These are phyloP conservation scores for Pseudophaeomoniella oleicola DNA, from an alignment of 2,329 filamentous ascomycete genomes.

Conservation along the genomic window DNA sequence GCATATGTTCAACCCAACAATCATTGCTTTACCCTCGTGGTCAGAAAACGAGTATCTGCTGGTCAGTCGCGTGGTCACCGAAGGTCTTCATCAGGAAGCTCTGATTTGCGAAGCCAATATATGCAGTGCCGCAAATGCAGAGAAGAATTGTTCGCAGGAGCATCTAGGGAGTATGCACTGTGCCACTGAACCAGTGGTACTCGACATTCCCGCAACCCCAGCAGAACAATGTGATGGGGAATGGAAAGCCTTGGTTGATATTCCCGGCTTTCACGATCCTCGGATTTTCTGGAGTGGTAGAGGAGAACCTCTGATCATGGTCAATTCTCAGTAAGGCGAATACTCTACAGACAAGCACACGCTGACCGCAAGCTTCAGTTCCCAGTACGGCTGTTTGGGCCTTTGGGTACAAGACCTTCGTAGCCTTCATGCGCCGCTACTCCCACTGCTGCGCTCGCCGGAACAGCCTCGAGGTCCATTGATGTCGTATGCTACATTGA, in stretches of 20 bases:
- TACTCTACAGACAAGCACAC: neutral
- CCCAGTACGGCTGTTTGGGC: conserved; percentile 18
- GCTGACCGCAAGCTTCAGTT: conserved; percentile 7
- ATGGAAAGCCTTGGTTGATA: conserved; percentile 19
- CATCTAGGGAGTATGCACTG: conserved; percentile 19
- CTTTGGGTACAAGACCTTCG: conserved; percentile 19
- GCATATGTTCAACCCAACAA: conserved; percentile 22
- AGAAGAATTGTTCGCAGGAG: conserved; percentile 10
- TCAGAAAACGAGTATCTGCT: conserved; percentile 21
- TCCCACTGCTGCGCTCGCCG: conserved; percentile 9
- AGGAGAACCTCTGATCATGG: conserved; percentile 23
- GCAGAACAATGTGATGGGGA: conserved; percentile 19
- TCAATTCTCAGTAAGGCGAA: conserved; percentile 20
- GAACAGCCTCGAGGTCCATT: conserved; percentile 9
- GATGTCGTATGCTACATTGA: conserved; percentile 15
- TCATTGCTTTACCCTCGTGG: conserved; percentile 23
- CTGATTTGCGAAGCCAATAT: conserved; percentile 25
- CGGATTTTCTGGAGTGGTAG: conserved; percentile 24
- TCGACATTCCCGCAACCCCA: conserved; percentile 23
- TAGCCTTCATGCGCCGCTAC: conserved; percentile 10
- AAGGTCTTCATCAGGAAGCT: conserved; percentile 20
- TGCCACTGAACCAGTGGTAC: conserved; percentile 14
- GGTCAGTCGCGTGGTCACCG: conserved; percentile 20
- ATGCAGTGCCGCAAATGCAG: conserved; percentile 12
- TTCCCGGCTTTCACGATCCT: conserved; percentile 27